phyloP scores from a whole-genome alignment of 2,329 filamentous ascomycete species.

The Ilyonectria destructans region DNA sequence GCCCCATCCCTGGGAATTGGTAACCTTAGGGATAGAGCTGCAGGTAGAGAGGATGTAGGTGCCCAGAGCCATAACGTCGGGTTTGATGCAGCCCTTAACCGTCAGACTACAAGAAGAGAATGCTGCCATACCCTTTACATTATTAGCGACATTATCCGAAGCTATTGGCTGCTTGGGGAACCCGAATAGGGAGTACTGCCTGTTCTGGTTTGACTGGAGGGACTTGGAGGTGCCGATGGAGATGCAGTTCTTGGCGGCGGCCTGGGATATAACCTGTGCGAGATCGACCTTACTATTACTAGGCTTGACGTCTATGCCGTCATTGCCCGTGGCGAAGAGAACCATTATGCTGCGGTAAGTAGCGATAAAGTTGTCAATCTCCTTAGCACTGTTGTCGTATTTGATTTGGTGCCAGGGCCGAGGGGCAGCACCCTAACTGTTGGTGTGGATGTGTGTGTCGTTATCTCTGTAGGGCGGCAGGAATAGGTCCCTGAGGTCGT shows the following conservation, averaged over 20 bases:
- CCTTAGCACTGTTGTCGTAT: no score
- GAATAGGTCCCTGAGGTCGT: constrained; percentile 11
- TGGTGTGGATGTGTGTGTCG: constrained; percentile 2
- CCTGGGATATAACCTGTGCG: no score
- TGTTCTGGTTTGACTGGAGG: no score
- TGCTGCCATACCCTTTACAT: not conserved
- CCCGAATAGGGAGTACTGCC: no score
- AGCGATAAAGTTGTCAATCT: no score
- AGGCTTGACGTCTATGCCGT: not conserved
- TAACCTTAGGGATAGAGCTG: no score
- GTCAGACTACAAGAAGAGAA: constrained; percentile 12
- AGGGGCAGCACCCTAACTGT: not conserved
- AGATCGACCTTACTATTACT: no score
- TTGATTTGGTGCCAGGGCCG: no score
- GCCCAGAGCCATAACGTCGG: constrained; percentile 9
- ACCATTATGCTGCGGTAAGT: not conserved
- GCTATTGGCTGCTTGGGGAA: no score
- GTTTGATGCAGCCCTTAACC: constrained; percentile 8
- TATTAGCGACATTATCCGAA: no score
- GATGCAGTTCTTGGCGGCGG: constrained; percentile 16
- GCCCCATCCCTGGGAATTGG: no score
- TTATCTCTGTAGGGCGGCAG: not conserved
- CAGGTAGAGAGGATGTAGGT: constrained; percentile 8
- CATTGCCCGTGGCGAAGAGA: constrained; percentile 10
- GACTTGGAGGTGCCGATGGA: constrained; percentile 10